A percentile compares a stretch with the other conserved stretches of the same genome.
Evolutionary conservation across 768 basidiomycete species (phyloP).

Genomic region (Boletus eberwhitei): DNA sequence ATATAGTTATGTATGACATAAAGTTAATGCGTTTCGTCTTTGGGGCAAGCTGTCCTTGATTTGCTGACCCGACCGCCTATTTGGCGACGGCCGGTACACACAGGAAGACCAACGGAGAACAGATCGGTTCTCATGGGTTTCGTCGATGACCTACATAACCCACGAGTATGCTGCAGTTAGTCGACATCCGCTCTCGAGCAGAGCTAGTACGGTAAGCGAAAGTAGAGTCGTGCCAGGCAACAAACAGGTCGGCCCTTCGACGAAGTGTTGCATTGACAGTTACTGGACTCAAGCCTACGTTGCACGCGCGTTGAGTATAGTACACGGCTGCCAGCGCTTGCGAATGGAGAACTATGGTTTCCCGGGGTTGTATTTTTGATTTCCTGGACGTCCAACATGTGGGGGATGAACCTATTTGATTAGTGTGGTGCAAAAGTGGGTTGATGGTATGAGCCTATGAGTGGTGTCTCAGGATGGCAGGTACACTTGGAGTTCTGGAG

Average conservation of each 20-base stretch:
- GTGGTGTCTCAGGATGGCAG: constrained; percentile 22
- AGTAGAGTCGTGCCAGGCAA: not conserved
- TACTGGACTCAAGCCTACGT: not conserved
- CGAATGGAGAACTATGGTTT: not conserved
- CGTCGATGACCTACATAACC: not conserved
- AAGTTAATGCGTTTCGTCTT: not conserved
- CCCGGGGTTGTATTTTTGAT: not conserved
- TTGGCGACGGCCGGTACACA: not conserved
- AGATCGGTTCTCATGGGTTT: not conserved
- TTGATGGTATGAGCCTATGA: not conserved
- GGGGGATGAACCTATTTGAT: not conserved
- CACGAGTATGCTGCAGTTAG: not conserved
- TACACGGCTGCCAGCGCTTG: not conserved
- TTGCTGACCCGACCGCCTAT: not conserved
- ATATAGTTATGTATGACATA: not conserved
- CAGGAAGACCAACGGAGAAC: not conserved
- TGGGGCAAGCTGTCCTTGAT: not conserved
- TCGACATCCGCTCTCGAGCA: not conserved
- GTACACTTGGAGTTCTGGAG: constrained; percentile 10
- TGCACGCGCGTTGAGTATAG: not conserved
- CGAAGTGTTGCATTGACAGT: not conserved
- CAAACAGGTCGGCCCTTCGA: not conserved
- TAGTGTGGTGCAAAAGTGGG: not conserved
- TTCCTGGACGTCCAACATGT: not conserved
- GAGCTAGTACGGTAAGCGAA: not conserved